Evolutionary conservation across 495 filamentous ascomycete species (phyloP).

Genomic region (Aspergillus panamensis): DNA sequence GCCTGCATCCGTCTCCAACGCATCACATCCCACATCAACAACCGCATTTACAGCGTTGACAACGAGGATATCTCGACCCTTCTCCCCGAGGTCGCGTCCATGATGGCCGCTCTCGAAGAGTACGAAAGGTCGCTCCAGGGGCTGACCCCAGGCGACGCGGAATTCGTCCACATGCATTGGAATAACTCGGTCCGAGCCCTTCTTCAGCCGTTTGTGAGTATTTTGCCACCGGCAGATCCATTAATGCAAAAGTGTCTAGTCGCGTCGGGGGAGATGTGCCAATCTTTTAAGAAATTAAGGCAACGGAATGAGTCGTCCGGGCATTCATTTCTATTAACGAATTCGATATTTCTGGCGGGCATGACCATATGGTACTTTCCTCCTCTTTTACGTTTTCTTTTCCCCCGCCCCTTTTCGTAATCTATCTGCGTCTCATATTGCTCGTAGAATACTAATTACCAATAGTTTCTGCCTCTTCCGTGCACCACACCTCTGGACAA

Average conservation of each 20-base stretch:
- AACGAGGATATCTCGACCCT: constrained; percentile 22
- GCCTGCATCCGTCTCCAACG: constrained; percentile 35
- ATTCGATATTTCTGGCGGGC: constrained; percentile 40
- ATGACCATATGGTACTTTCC: constrained; percentile 33
- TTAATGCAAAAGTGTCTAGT: constrained; percentile 29
- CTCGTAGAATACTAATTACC: too few species aligned
- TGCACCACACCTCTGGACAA: constrained; percentile 31
- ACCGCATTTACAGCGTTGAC: constrained; percentile 39
- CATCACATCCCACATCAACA: constrained; percentile 41
- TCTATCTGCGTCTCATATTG: too few species aligned
- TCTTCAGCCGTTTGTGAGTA: constrained; percentile 37
- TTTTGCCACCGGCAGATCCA: constrained; percentile 28
- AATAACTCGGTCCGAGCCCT: constrained; percentile 38
- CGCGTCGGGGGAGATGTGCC: constrained; percentile 39
- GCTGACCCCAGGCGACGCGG: constrained; percentile 26
- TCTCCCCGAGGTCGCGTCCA: constrained; percentile 28
- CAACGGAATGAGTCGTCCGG: constrained; percentile 34
- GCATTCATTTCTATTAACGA: constrained; percentile 38
- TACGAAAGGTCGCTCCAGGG: constrained; percentile 29
- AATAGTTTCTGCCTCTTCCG: constrained; percentile 25
- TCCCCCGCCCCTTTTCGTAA: too few species aligned
- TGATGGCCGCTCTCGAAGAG: constrained; percentile 30
- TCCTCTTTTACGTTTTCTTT: constrained; percentile 7
- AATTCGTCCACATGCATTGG: constrained; percentile 41
- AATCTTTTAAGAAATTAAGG: constrained; percentile 38